Conservation (phyloP, 352 stramenopile genomes). For the Pythium scleroteichum region DNA sequence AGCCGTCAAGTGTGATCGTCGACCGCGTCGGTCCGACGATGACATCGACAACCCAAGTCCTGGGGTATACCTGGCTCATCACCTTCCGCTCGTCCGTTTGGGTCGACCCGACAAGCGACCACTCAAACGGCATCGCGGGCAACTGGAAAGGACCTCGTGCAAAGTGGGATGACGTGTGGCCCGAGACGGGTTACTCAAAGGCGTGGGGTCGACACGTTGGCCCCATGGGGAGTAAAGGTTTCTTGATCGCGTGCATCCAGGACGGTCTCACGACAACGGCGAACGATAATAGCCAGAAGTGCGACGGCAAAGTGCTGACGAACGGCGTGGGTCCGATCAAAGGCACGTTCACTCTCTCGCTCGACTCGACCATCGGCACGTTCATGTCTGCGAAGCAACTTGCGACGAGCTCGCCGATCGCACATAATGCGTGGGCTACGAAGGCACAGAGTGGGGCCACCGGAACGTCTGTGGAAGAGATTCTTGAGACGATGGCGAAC, state of each 20-base stretch:
- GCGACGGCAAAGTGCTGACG: conserved; percentile 27
- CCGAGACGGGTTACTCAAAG: conserved; percentile 92
- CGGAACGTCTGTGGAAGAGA: conserved; percentile 94
- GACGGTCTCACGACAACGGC: conserved; percentile 64
- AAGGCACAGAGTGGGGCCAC: conserved; percentile 88
- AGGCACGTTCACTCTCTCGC: conserved; percentile 88
- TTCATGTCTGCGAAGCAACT: conserved; percentile 70
- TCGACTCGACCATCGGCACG: conserved; percentile 74
- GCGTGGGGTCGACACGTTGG: conserved; percentile 97
- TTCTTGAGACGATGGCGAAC: conserved; percentile 93
- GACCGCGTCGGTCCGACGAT: conserved; percentile 46
- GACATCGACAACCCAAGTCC: conserved; percentile 62
- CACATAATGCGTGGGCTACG: conserved; percentile 92
- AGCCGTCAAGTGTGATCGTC: conserved; percentile 90
- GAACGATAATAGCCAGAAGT: conserved; percentile 56
- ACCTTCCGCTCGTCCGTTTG: conserved; percentile 94
- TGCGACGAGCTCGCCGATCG: conserved; percentile 80
- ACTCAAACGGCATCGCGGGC: conserved; percentile 78
- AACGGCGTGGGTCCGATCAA: conserved; percentile 84
- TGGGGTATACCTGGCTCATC: conserved; percentile 90
- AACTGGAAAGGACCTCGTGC: conserved; percentile 91
- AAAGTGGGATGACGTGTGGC: conserved; percentile 90
- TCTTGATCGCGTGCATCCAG: conserved; percentile 56
- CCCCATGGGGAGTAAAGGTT: conserved; percentile 54
- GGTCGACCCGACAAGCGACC: conserved; percentile 90